Percentiles rank a stretch among this genome's conserved stretches.
phyloP scores from a whole-genome alignment of 1,139 yeast genomes.

The Sugiyamaella xylanicola region DNA sequence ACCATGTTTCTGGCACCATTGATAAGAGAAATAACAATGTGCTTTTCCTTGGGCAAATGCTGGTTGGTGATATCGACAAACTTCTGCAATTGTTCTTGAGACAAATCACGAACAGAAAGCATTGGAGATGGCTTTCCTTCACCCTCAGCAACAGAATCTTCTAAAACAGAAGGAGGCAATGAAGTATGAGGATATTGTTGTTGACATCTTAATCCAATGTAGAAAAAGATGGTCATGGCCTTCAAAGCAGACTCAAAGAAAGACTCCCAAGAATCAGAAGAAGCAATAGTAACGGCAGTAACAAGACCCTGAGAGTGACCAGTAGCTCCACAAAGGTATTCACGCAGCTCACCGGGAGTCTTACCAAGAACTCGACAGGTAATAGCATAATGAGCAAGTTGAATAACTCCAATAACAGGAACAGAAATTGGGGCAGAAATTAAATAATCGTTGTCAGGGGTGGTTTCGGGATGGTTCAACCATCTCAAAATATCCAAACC shows the following conservation, averaged over 20 bases:
- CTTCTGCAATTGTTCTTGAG: slow-evolving; percentile 73
- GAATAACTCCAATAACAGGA: slow-evolving; percentile 94
- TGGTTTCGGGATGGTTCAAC: slow-evolving; percentile 80
- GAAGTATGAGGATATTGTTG: slow-evolving; percentile 91
- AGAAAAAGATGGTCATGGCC: slow-evolving; percentile 83
- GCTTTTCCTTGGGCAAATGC: slow-evolving; percentile 90
- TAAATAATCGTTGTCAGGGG: slow-evolving; percentile 89
- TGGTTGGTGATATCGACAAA: slow-evolving; percentile 85
- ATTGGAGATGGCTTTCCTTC: slow-evolving; percentile 98
- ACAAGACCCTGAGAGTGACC: slow-evolving; percentile 99
- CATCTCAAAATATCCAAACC: slow-evolving; percentile 87
- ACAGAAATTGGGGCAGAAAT: slow-evolving; percentile 92
- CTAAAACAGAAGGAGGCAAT: slow-evolving; percentile 88
- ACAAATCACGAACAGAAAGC: slow-evolving; percentile 89
- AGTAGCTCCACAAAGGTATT: slow-evolving; percentile 76
- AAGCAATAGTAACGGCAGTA: slow-evolving; percentile 88
- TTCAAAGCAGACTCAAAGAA: slow-evolving; percentile 71
- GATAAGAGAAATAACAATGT: slow-evolving; percentile 83
- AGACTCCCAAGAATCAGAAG: slow-evolving; percentile 83
- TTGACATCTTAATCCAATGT: slow-evolving; percentile 90
- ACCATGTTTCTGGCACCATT: slow-evolving; percentile 97
- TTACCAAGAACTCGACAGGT: slow-evolving; percentile 83
- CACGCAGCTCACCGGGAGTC: slow-evolving; percentile 86
- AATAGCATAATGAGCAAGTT: slow-evolving; percentile 87
- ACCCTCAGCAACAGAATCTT: slow-evolving; percentile 89